Conservation (phyloP, 1,284 basidiomycete species). For the Ustilago nuda region DNA sequence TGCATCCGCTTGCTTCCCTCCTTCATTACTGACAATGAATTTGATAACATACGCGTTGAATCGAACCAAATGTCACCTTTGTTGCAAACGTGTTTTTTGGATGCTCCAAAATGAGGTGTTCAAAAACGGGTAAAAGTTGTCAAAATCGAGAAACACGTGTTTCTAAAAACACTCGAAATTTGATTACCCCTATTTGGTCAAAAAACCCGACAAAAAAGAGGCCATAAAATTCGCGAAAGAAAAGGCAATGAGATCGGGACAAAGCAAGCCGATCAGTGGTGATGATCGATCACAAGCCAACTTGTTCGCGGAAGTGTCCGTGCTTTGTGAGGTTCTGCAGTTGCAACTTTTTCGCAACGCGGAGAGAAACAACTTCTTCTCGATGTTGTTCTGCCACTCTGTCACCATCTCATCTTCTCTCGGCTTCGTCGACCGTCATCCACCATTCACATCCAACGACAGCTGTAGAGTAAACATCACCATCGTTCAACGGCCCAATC, state of each 20-base stretch:
- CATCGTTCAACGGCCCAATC: neutral
- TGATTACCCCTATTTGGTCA: too few species aligned
- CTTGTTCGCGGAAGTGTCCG: neutral
- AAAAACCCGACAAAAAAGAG: conserved; percentile 7
- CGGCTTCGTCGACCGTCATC: conserved; percentile 9
- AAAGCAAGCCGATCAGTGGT: conserved; percentile 1
- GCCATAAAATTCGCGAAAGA: conserved; percentile 5
- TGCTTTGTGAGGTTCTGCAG: conserved; percentile 4
- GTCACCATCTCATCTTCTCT: conserved; percentile 3
- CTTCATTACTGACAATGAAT: too few species aligned
- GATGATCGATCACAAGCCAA: conserved; percentile 31
- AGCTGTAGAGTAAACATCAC: neutral
- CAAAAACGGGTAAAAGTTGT: too few species aligned
- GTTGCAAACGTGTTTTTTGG: too few species aligned
- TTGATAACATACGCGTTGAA: too few species aligned
- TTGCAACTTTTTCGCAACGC: conserved; percentile 32
- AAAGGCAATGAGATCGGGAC: conserved; percentile 9
- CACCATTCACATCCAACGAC: neutral
- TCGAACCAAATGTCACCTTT: too few species aligned
- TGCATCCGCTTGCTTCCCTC: too few species aligned
- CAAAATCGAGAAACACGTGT: too few species aligned
- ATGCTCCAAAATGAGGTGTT: too few species aligned
- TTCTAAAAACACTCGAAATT: too few species aligned
- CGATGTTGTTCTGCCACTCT: conserved; percentile 9
- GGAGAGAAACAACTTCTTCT: conserved; percentile 17